Evolutionary conservation across 1,284 basidiomycete genomes (phyloP), one percentile per base, ranked within the genome.

Genomic region (Moesziomyces parantarcticus): DNA sequence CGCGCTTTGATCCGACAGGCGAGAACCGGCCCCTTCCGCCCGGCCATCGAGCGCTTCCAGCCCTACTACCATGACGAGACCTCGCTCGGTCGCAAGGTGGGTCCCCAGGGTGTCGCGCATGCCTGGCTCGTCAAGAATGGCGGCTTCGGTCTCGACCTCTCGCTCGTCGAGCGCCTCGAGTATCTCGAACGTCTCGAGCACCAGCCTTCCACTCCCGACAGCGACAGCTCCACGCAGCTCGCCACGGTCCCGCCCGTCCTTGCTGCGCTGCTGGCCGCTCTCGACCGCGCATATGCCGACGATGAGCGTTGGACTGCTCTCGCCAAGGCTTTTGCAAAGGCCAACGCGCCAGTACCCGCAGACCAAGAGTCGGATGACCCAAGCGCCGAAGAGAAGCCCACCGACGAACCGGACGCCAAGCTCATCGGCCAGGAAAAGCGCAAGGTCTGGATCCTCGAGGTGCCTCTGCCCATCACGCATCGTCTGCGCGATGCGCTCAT

Each of bases 401-500:
- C 58, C 57, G 57, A 46, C 9, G 41, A 54, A 21, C 56, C 22
- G 9, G 58, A 67, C 13, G 43, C 29, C 21, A 46, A 34, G 13
- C 48, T 70, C 22, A 34, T 50, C n/a, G 65, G 51, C 22, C 43
- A 78, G 90, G 95, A 96, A 84, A 91, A 90, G 83, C 89, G 95
- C 68, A 93, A 91, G 85, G 87, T 90, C 1, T 97, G 94, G 95
- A 92, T 97, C 66, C 96, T 97, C 75, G 87, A 88, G 66, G 85
- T 85, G 29, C 77, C 94, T 1, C 87, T 97, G 22, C 86, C 88
- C 4, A 89, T 90, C 29, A 88, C 91, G 6, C 94, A 97, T 79
- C 90, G 91, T 69, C 88, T 97, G 11, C 90, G 94, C 63, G 91
- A 92, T 81, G 88, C 88, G 3, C 86, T 97, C 63, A 94, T 96